A percentile compares a stretch with the other conserved stretches of the same genome.
phyloP scores from a whole-genome alignment of 495 filamentous ascomycete species.

The Filosporella fistucella region DNA sequence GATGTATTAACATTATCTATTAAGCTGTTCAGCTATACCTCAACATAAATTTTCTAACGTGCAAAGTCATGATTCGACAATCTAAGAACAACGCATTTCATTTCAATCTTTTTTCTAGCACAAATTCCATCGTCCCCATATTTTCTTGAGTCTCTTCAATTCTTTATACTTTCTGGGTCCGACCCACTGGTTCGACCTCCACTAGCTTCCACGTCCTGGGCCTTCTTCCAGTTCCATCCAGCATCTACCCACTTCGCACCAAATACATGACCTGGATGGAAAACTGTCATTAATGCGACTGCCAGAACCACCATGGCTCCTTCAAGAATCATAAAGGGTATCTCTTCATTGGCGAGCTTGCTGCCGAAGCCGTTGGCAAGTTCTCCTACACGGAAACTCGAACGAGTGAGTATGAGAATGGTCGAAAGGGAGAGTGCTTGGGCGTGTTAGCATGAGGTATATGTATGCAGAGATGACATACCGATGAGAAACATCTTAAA shows the following conservation, averaged over 20 bases:
- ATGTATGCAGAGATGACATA: not conserved
- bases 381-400: constrained; percentile 28
- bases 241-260: constrained; percentile 1
- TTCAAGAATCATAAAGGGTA: constrained; percentile 30
- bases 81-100: too few relatives aligned
- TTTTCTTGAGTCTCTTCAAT: too few relatives aligned
- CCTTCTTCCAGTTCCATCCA: constrained; percentile 6
- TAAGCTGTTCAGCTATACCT: too few relatives aligned
- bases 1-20: too few relatives aligned
- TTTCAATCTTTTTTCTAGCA: too few relatives aligned
- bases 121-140: too few relatives aligned
- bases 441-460: not conserved
- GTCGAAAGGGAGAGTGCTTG: constrained; percentile 15
- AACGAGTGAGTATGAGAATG: constrained; percentile 29
- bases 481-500: constrained; percentile 10
- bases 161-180: not conserved
- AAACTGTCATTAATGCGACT: constrained; percentile 21
- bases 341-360: constrained; percentile 28
- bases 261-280: constrained; percentile 21
- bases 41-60: too few relatives aligned
- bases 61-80: too few relatives aligned
- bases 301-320: constrained; percentile 31
- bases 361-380: constrained; percentile 28
- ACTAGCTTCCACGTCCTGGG: not conserved
- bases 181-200: not conserved